Evolutionary conservation across 2,329 filamentous ascomycete species (phyloP), one percentile per base, ranked within the genome.

Genomic region (Colletotrichum gloeosporioides): DNA sequence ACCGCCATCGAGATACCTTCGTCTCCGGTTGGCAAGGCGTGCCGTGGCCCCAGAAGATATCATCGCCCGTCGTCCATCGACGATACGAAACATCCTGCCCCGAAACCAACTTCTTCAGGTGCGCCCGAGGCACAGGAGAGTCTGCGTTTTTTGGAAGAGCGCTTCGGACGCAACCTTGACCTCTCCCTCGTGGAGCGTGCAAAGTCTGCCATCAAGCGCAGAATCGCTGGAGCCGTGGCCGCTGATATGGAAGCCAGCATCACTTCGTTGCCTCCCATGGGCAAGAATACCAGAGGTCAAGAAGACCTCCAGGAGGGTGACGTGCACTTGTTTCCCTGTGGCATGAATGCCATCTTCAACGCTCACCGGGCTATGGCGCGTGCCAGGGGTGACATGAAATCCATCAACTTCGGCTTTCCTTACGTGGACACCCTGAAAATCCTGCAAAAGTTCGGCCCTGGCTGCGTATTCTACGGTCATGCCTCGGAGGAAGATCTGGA

Each of bases 371-470:
- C 91, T 59, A 87, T 98, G 67, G 87, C 96, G 77, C 87, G 88
- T 68, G 89, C 92, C 1, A 91, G 93, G 49, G 92, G 92, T 4
- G 86, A 89, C 9, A 82, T 91, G 76, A 94, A 95, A 84, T 98
- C 95, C 83, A 92, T 99, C 82, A 96, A 94, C 81, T 98, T 95
- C 81, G 97, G 97, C n/a, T 99, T 99, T 80, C 96, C 97, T 0
- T 99, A 99, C 80, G 95, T 98, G 69, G 97, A 99, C 84, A 98
- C 97, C 0, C 90, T 99, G 71, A 99, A 99, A 84, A 95, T 98
- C 66, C 88, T 99, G 7, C 89, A 99, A 83, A 99, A 99, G 84
- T 99, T 98, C 84, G 97, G 96, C 0, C 94, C 96, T 0, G 96
- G 96, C 1, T 96, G 94, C 76, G 84, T 94, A 4, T 99, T 99